Evolutionary conservation across 768 basidiomycete genomes (phyloP), one percentile per base, ranked within the genome.

Genomic region (Tricholoma hemisulphureum): DNA sequence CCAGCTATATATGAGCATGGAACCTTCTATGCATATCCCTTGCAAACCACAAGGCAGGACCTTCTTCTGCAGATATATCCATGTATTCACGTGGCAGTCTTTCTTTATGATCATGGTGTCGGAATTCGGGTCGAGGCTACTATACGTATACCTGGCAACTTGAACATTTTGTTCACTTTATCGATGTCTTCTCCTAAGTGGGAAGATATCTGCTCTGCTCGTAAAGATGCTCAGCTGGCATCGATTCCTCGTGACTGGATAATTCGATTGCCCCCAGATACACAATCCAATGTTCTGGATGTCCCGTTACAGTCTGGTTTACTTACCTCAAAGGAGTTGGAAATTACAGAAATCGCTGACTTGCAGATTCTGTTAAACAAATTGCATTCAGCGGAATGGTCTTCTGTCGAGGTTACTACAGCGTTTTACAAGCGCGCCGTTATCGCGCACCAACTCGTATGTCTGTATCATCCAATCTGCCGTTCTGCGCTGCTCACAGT

Each of bases 401-500:
- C 83, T 1, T 77, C 85, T 1, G 79, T 83, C 2, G 78, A 81
- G 20, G 86, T 87, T 6, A 83, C 83, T 0, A 79, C 71, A 0
- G 85, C 87, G 0, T 88, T 83, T 67, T 85, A 79, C 69, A 87
- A 88, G 66, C 75, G 86, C 7, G 88, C 88, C 1, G 77, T 86
- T 31, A 66, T 89, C 26, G 87, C 87, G 2, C 87, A 90, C 11
- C 86, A 88, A 65, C 69, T 88, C 28, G 85, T 86, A 62, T 61
- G 76, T 64, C 39, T 18, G 6, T 18, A 34, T 21, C 20, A 32
- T 31, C 10, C 9, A 29, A 1, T 24, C 53, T 41, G 10, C 5
- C 9, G 28, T 21, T 18, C 8, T 46, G 13, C 0, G 31, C 37
- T 52, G 48, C 60, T 28, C 59, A 18, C 2, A 26, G 34, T 24